phyloP scores from a whole-genome alignment of 2,329 filamentous ascomycete species.

The Chaetothyriales sp. region DNA sequence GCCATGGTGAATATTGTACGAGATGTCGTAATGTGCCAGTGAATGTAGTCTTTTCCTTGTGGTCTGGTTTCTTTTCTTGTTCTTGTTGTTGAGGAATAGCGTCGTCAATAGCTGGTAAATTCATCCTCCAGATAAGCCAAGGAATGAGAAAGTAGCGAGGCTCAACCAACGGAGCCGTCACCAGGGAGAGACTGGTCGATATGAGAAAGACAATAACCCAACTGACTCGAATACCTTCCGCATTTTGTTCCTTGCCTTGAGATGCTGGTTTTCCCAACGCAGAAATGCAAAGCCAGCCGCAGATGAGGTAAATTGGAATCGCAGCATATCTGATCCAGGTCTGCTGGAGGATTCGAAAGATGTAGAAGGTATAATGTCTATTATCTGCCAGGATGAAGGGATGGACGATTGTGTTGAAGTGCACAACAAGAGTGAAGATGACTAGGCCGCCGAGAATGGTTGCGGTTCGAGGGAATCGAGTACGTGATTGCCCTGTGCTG shows the following conservation, averaged over 20 bases:
- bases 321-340: slow-evolving; percentile 53
- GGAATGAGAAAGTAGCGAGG: slow-evolving; percentile 92
- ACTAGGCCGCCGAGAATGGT: slow-evolving; percentile 24
- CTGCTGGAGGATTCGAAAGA: slow-evolving; percentile 68
- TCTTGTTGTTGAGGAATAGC: not conserved
- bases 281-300: slow-evolving; percentile 53
- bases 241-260: slow-evolving; percentile 12
- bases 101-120: slow-evolving; percentile 36
- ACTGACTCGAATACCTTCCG: slow-evolving; percentile 25
- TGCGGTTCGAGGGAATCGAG: slow-evolving; percentile 25
- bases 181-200: slow-evolving; percentile 59
- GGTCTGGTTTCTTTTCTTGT: slow-evolving; percentile 1
- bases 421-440: slow-evolving; percentile 40
- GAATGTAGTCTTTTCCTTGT: slow-evolving; percentile 16
- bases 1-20: not conserved
- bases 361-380: slow-evolving; percentile 91
- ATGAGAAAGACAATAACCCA: slow-evolving; percentile 49
- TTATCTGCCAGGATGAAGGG: slow-evolving; percentile 95
- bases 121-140: slow-evolving; percentile 81
- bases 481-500: slow-evolving; percentile 16
- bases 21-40: slow-evolving; percentile 12
- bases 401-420: slow-evolving; percentile 82
- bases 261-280: slow-evolving; percentile 34
- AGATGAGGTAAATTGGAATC: slow-evolving; percentile 53
- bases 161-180: slow-evolving; percentile 85